phyloP scores from a whole-genome alignment of 2,329 filamentous ascomycete species.

The Rhynchosporium agropyri region DNA sequence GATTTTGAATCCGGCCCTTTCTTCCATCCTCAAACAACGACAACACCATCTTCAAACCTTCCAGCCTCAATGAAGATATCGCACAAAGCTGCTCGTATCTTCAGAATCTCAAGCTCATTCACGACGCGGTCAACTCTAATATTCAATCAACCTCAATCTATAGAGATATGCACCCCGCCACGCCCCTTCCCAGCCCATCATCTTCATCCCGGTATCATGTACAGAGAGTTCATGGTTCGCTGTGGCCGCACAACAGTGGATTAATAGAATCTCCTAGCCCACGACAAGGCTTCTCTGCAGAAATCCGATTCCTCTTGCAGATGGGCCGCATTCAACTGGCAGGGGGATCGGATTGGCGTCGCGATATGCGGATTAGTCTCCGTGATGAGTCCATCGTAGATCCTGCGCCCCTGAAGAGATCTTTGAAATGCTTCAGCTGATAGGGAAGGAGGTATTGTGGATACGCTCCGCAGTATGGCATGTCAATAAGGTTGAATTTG shows the following conservation, averaged over 20 bases:
- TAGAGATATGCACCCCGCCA: conserved; percentile 10
- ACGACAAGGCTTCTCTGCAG: conserved; percentile 17
- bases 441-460: too few species aligned
- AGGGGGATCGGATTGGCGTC: conserved; percentile 18
- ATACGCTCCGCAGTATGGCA: too few species aligned
- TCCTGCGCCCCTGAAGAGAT: too few species aligned
- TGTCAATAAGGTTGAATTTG: too few species aligned
- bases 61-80: neutral
- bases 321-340: neutral
- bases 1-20: conserved; percentile 7
- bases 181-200: neutral
- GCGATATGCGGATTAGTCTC: conserved; percentile 26
- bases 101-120: neutral
- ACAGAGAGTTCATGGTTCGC: conserved; percentile 7
- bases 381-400: neutral
- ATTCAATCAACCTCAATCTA: neutral
- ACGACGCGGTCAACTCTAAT: neutral
- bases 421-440: too few species aligned
- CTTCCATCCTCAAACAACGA: neutral
- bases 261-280: neutral
- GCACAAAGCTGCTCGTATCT: too few species aligned
- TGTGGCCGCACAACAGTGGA: conserved; percentile 5
- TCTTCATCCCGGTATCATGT: neutral
- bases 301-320: conserved; percentile 11
- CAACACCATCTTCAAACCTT: conserved; percentile 2